These are phyloP conservation scores for Xenoacremonium recifei DNA, from an alignment of 2,329 filamentous ascomycete species.

Conservation along the genomic window DNA sequence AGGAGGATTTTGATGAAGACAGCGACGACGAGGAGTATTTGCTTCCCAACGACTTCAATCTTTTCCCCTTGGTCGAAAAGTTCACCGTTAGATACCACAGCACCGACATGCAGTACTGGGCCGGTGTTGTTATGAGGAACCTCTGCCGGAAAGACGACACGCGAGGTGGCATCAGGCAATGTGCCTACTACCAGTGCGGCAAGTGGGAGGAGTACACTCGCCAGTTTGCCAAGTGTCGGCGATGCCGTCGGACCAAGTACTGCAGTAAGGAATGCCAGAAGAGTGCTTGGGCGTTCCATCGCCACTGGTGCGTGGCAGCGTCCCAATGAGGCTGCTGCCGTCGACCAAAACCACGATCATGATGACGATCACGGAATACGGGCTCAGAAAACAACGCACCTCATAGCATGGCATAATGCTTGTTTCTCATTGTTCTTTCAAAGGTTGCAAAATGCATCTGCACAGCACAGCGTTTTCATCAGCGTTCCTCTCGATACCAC, in stretches of 20 bases:
- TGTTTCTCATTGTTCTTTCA: constrained; percentile 29
- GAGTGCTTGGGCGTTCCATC: constrained; percentile 96
- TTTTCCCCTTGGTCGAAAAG: constrained; percentile 96
- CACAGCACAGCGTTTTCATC: constrained; percentile 39
- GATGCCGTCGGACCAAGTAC: constrained; percentile 95
- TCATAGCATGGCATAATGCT: constrained; percentile 25
- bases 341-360: no score
- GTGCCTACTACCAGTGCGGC: constrained; percentile 95
- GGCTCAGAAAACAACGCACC: constrained; percentile 1
- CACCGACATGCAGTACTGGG: constrained; percentile 99
- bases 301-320: constrained; percentile 92
- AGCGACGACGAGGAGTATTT: constrained; percentile 83
- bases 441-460: constrained; percentile 38
- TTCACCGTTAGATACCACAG: constrained; percentile 95
- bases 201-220: constrained; percentile 97
- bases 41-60: constrained; percentile 92
- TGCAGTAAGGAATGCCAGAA: constrained; percentile 99
- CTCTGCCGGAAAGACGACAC: constrained; percentile 97
- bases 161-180: constrained; percentile 90
- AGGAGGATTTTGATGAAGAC: constrained; percentile 44
- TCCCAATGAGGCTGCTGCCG: constrained; percentile 42
- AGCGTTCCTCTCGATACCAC: constrained; percentile 45
- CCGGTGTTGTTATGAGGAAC: constrained; percentile 97
- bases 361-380: no score
- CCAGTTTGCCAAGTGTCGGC: constrained; percentile 96